Evolutionary conservation across 2,329 filamentous ascomycete species (phyloP).

Genomic region (Ustulina deusta): DNA sequence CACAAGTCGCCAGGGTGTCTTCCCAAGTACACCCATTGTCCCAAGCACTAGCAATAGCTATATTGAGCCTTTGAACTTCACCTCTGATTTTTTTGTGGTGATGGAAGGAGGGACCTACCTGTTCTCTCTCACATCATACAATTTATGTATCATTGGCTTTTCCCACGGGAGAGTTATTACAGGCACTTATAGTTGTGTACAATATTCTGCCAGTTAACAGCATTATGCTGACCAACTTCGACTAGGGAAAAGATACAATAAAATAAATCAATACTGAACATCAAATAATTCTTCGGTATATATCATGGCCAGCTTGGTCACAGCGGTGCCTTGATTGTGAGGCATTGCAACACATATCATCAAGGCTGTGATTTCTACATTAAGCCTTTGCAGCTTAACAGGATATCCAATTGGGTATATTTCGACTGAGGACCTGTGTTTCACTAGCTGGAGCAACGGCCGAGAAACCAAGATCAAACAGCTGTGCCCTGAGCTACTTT

Average conservation of each 20-base stretch:
- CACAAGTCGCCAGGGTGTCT: neutral
- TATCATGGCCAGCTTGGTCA: neutral
- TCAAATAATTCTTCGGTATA: neutral
- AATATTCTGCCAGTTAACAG: neutral
- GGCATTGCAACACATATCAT: neutral
- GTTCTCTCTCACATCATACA: neutral
- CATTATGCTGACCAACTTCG: conserved; percentile 10
- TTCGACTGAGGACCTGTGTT: neutral
- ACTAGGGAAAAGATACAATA: conserved; percentile 10
- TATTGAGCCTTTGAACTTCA: neutral
- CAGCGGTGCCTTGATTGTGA: neutral
- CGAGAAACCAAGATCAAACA: neutral
- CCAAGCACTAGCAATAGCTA: neutral
- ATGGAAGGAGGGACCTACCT: neutral
- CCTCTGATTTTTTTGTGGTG: neutral
- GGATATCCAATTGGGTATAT: neutral
- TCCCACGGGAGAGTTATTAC: neutral
- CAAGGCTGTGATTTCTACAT: neutral
- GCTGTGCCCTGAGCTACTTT: neutral
- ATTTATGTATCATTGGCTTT: neutral
- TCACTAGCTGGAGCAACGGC: neutral
- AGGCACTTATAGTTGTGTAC: neutral
- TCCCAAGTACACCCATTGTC: neutral
- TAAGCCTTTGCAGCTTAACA: neutral
- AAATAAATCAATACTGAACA: neutral